These are phyloP conservation scores for Xylariales sp. DNA, from an alignment of 2,329 filamentous ascomycete species.

Conservation along the genomic window DNA sequence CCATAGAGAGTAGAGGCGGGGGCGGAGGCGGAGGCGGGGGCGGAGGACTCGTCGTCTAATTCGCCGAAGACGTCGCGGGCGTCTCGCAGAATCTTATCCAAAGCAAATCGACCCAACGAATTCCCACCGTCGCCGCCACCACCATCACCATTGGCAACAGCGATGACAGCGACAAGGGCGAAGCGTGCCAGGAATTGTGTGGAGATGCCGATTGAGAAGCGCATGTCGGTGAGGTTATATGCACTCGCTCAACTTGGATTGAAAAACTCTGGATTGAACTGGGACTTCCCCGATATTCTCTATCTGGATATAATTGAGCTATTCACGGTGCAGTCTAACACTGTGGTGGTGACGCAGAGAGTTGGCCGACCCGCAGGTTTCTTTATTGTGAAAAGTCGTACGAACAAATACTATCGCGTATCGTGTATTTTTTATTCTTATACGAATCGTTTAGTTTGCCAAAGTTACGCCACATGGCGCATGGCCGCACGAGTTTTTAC, in stretches of 20 bases:
- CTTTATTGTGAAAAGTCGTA: not conserved
- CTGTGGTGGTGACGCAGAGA: slow-evolving; percentile 12
- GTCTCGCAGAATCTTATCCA: slow-evolving; percentile 56
- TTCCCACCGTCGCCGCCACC: not conserved
- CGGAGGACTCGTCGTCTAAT: slow-evolving; percentile 19
- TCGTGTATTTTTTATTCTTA: slow-evolving; percentile 23
- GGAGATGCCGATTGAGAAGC: not conserved
- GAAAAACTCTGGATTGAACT: not conserved
- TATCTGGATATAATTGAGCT: not conserved
- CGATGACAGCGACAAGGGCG: not conserved
- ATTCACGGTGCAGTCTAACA: not conserved
- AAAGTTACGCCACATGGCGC: not conserved
- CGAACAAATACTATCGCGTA: slow-evolving; percentile 11
- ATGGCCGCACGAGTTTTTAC: too few relatives aligned
- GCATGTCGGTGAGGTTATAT: slow-evolving; percentile 22
- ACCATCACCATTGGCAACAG: slow-evolving; percentile 1
- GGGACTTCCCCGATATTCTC: slow-evolving; percentile 7
- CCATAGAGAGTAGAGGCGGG: slow-evolving; percentile 19
- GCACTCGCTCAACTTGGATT: not conserved
- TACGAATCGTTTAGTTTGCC: not conserved
- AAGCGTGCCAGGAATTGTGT: slow-evolving; percentile 9
- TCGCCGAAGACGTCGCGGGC: slow-evolving; percentile 58
- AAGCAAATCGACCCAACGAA: slow-evolving; percentile 51
- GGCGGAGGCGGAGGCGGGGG: slow-evolving; percentile 9
- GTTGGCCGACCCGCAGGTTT: not conserved